These are phyloP conservation scores for Mycena alexandri DNA, from an alignment of 768 basidiomycete species.

Conservation along the genomic window DNA sequence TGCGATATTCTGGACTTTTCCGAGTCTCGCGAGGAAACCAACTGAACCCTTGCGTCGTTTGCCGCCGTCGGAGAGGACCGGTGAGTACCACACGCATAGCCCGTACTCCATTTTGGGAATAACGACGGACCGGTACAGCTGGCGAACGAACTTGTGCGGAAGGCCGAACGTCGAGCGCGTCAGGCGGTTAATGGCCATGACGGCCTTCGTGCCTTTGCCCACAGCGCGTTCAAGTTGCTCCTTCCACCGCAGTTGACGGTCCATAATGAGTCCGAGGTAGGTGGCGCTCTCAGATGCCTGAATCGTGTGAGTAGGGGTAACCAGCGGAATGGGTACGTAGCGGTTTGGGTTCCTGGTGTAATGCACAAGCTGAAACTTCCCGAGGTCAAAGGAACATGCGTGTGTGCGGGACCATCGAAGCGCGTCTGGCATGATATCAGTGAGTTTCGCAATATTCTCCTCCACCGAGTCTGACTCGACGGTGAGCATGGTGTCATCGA, in stretches of 20 bases:
- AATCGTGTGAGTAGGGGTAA: neutral
- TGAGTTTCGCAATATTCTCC: constrained; percentile 1
- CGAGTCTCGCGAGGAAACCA: constrained; percentile 20
- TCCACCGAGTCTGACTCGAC: constrained; percentile 12
- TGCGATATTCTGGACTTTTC: constrained; percentile 7
- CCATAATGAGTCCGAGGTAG: constrained; percentile 11
- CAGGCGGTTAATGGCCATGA: constrained; percentile 14
- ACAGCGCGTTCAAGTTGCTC: constrained; percentile 30
- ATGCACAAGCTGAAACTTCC: constrained; percentile 23
- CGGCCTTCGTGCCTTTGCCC: constrained; percentile 15
- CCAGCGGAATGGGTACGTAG: neutral
- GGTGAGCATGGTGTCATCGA: constrained; percentile 18
- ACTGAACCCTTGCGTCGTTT: constrained; percentile 1
- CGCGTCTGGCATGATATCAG: constrained; percentile 7
- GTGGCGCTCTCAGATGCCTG: neutral
- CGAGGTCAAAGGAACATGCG: constrained; percentile 16
- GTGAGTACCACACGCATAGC: constrained; percentile 30
- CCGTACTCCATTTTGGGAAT: constrained; percentile 35
- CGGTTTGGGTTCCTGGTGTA: constrained; percentile 8
- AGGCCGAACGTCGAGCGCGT: constrained; percentile 21
- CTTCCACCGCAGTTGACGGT: constrained; percentile 29
- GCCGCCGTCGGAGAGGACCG: constrained; percentile 13
- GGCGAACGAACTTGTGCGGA: constrained; percentile 26
- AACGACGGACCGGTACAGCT: constrained; percentile 26
- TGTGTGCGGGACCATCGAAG: constrained; percentile 7